Conservation (phyloP, 495 filamentous ascomycete genomes). For the Amniculicola lignicola region DNA sequence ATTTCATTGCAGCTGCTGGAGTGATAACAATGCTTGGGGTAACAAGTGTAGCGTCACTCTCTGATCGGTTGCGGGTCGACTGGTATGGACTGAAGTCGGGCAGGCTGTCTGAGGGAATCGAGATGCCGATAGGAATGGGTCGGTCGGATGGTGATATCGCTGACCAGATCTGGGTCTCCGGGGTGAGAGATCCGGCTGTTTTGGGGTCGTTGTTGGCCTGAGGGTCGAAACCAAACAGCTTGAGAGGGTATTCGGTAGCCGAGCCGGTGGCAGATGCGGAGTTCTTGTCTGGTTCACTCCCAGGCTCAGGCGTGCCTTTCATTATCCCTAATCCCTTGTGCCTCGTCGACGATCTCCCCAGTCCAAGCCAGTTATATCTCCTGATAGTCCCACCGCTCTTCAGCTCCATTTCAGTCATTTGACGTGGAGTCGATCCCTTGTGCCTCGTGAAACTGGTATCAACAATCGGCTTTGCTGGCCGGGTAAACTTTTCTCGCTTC, state of each 20-base stretch:
- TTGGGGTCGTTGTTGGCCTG: conserved; percentile 10
- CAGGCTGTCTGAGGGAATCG: conserved; percentile 60
- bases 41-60: conserved; percentile 35
- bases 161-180: conserved; percentile 15
- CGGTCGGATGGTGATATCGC: conserved; percentile 73
- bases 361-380: conserved; percentile 26
- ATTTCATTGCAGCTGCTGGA: conserved; percentile 57
- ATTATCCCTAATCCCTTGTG: conserved; percentile 23
- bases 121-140: conserved; percentile 76
- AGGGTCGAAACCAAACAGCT: neutral
- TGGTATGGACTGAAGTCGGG: conserved; percentile 40
- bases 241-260: neutral
- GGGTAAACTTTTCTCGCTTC: conserved; percentile 19
- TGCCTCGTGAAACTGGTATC: conserved; percentile 38
- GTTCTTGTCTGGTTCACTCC: neutral
- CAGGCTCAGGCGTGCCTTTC: conserved; percentile 25
- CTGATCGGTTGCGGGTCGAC: conserved; percentile 20
- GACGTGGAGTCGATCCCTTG: conserved; percentile 31
- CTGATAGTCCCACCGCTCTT: conserved; percentile 12
- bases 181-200: conserved; percentile 10
- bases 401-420: conserved; percentile 31
- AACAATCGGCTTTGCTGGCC: conserved; percentile 31
- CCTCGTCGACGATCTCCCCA: conserved; percentile 12
- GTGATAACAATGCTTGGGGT: conserved; percentile 65
- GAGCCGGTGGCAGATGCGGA: neutral